A percentile compares a stretch with the other conserved stretches of the same genome.
Evolutionary conservation across 169 alveolate species (phyloP).

Genomic region (Babesia ovata): DNA sequence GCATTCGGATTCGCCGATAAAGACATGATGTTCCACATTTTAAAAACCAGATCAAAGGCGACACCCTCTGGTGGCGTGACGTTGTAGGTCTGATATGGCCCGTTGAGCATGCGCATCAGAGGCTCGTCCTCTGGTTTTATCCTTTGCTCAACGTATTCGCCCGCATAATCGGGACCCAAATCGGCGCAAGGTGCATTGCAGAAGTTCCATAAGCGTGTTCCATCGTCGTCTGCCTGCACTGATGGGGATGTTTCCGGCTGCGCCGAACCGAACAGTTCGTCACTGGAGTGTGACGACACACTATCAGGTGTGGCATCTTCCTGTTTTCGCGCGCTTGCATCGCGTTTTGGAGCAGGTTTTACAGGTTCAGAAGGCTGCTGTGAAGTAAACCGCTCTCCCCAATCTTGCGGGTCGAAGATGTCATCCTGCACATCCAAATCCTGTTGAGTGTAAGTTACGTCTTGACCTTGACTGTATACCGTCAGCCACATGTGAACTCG

Average conservation of each 20-base stretch:
- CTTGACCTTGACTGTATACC: slow-evolving; percentile 12
- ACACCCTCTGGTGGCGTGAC: slow-evolving; percentile 55
- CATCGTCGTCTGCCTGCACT: background rate
- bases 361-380: background rate
- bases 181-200: slow-evolving; percentile 19
- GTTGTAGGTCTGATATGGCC: slow-evolving; percentile 52
- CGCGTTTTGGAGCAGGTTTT: too few relatives aligned
- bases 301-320: slow-evolving; percentile 19
- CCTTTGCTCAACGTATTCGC: background rate
- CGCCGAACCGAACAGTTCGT: slow-evolving; percentile 42
- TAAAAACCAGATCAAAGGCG: slow-evolving; percentile 39
- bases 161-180: background rate
- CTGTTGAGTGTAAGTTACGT: background rate
- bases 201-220: slow-evolving; percentile 16
- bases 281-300: slow-evolving; percentile 39
- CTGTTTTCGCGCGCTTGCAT: too few relatives aligned
- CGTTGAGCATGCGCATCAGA: slow-evolving; percentile 27
- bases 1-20: slow-evolving; percentile 7
- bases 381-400: background rate
- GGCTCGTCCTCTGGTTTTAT: slow-evolving; percentile 15
- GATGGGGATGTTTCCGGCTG: slow-evolving; percentile 1
- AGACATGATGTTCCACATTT: slow-evolving; percentile 48
- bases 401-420: slow-evolving; percentile 1
- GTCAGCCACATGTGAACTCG: slow-evolving; percentile 43
- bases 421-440: background rate